Conservation (phyloP, 169 alveolate genomes). For the Plasmodium yoelii region DNA sequence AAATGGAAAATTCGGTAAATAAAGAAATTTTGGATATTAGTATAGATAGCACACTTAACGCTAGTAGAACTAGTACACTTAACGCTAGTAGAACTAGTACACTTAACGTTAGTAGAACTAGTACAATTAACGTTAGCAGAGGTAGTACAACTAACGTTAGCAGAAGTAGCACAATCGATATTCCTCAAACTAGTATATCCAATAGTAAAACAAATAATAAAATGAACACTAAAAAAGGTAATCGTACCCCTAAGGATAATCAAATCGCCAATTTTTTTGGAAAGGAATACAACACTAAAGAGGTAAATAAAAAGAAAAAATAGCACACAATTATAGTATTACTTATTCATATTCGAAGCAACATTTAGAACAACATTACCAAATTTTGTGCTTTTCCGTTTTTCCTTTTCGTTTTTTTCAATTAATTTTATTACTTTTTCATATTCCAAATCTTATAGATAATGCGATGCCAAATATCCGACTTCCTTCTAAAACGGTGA, state of each 20-base stretch:
- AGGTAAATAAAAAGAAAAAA: conserved; percentile 35
- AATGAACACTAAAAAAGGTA: conserved; percentile 7
- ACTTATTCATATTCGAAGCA: neutral
- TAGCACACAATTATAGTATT: neutral
- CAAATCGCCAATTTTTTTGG: conserved; percentile 16
- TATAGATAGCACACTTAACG: neutral
- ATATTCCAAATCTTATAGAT: neutral
- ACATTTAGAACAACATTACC: too few species aligned
- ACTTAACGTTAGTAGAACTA: neutral
- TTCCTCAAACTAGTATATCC: neutral
- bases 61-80: neutral
- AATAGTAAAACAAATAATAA: conserved; percentile 2
- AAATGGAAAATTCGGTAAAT: too few species aligned
- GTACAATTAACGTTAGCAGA: neutral
- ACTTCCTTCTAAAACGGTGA: conserved; percentile 2
- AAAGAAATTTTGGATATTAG: neutral
- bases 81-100: neutral
- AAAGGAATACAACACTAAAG: conserved; percentile 14
- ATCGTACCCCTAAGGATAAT: neutral
- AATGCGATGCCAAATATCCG: neutral
- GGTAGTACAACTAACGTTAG: neutral
- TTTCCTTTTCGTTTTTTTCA: neutral
- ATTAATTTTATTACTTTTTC: neutral
- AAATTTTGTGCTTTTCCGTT: neutral
- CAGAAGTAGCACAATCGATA: neutral